phyloP scores from a whole-genome alignment of 257 asterid species.

The Capsicum chinense region DNA sequence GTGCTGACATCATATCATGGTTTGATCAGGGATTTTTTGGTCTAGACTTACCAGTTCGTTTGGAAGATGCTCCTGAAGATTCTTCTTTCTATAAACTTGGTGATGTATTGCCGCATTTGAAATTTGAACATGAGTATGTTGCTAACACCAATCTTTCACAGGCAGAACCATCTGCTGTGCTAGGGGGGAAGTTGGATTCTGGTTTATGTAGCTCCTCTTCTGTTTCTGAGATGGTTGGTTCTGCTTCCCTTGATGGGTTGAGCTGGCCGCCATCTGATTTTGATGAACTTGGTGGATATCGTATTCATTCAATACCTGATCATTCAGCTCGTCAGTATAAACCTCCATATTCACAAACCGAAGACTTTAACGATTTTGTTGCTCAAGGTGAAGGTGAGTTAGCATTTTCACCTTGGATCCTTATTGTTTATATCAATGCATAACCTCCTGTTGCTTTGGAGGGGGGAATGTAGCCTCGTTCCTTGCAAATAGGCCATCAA shows the following conservation, averaged over 20 bases:
- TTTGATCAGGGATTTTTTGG: constrained; percentile 98
- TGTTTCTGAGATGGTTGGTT: constrained; percentile 48
- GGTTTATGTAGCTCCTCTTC: constrained; percentile 45
- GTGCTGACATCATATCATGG: constrained; percentile 94
- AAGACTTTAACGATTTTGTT: constrained; percentile 54
- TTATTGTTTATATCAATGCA: not conserved
- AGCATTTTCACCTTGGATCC: constrained; percentile 28
- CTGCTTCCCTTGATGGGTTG: constrained; percentile 47
- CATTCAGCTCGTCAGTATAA: constrained; percentile 52
- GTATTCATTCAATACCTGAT: constrained; percentile 52
- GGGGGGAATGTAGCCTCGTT: not conserved
- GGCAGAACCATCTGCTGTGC: constrained; percentile 50
- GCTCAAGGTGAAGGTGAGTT: constrained; percentile 76
- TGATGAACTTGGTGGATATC: constrained; percentile 54
- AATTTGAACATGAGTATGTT: constrained; percentile 49
- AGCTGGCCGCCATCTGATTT: constrained; percentile 64
- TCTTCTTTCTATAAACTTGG: constrained; percentile 79
- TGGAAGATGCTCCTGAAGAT: constrained; percentile 83
- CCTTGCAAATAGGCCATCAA: not conserved
- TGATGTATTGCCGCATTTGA: constrained; percentile 90
- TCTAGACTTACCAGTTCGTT: constrained; percentile 85
- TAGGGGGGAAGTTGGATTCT: constrained; percentile 57
- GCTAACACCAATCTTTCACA: constrained; percentile 45
- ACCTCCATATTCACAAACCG: constrained; percentile 51
- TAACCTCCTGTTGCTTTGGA: constrained; percentile 8